phyloP scores from a whole-genome alignment of 2,329 filamentous ascomycete genomes.

The Lasiodiplodia citricola region DNA sequence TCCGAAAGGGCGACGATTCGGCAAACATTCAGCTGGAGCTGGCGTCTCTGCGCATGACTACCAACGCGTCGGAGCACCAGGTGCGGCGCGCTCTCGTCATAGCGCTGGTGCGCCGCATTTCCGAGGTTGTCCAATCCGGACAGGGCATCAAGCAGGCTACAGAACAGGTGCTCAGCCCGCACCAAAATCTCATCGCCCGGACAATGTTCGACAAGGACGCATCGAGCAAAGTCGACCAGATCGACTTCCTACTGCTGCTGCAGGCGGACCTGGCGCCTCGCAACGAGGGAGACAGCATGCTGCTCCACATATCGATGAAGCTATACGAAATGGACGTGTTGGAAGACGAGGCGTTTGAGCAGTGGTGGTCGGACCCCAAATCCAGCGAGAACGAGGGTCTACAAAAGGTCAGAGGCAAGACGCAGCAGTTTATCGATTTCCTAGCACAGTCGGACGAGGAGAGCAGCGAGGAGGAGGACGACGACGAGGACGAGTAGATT shows the following conservation, averaged over 20 bases:
- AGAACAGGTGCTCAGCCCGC: conserved; percentile 49
- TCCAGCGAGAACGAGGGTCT: conserved; percentile 72
- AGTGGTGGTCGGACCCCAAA: conserved; percentile 84
- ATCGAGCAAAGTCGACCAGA: conserved; percentile 69
- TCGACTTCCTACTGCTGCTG: conserved; percentile 81
- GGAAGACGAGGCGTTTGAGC: conserved; percentile 85
- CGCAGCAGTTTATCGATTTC: conserved; percentile 75
- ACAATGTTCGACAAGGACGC: conserved; percentile 63
- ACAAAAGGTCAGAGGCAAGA: conserved; percentile 72
- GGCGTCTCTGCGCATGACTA: conserved; percentile 87
- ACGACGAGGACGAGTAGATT: conserved; percentile 29
- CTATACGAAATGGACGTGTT: conserved; percentile 83
- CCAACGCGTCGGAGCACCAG: conserved; percentile 86
- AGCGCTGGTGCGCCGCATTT: conserved; percentile 81
- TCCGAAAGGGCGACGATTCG: conserved; percentile 71
- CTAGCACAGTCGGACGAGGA: conserved; percentile 76
- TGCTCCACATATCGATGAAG: conserved; percentile 81
- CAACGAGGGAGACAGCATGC: conserved; percentile 68
- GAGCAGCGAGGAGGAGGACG: conserved; percentile 60
- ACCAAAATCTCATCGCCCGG: conserved; percentile 66
- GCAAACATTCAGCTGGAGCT: conserved; percentile 95
- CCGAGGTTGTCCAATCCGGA: conserved; percentile 66
- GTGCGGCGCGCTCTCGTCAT: conserved; percentile 85
- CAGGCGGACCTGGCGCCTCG: conserved; percentile 78
- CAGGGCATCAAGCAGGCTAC: conserved; percentile 46